These are phyloP conservation scores for Xylaria multiplex DNA, from an alignment of 2,329 filamentous ascomycete genomes.

Conservation along the genomic window DNA sequence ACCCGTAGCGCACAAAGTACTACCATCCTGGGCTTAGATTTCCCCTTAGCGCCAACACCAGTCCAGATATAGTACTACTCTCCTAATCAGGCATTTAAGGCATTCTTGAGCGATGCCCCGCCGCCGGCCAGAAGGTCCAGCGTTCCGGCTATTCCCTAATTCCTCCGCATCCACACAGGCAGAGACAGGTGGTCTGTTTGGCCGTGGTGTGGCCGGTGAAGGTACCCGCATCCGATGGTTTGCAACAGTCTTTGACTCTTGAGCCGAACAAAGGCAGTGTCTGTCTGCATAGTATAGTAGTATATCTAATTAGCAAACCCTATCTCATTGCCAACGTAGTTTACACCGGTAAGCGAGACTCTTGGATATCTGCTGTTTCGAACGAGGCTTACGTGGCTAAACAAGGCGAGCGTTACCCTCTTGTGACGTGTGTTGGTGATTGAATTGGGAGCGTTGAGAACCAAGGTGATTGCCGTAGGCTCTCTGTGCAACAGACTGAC, in stretches of 20 bases:
- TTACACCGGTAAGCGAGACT: no score
- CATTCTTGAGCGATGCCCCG: slow-evolving; percentile 36
- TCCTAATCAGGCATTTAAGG: slow-evolving; percentile 46
- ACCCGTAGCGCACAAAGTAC: slow-evolving; percentile 36
- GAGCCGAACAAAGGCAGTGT: slow-evolving; percentile 8
- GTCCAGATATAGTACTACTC: slow-evolving; percentile 39
- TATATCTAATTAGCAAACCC: background rate
- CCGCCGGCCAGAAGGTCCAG: slow-evolving; percentile 44
- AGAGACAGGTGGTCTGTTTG: slow-evolving; percentile 25
- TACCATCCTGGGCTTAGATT: slow-evolving; percentile 36
- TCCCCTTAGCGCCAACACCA: slow-evolving; percentile 35
- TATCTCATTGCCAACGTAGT: no score
- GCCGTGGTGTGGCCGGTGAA: slow-evolving; percentile 18
- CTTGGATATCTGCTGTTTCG: background rate
- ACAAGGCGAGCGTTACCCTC: slow-evolving; percentile 10
- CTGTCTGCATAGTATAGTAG: background rate
- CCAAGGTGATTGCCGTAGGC: slow-evolving; percentile 2
- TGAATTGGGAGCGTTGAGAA: background rate
- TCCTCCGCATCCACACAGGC: slow-evolving; percentile 23
- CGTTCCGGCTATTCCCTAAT: slow-evolving; percentile 39
- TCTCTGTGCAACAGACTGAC: background rate
- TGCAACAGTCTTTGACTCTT: slow-evolving; percentile 18
- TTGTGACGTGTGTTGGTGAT: slow-evolving; percentile 20
- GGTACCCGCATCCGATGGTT: slow-evolving; percentile 11
- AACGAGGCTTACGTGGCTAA: slow-evolving; percentile 9